Evolutionary conservation across 2,329 filamentous ascomycete genomes (phyloP), one percentile per base, ranked within the genome.

Genomic region (Bipolaris zeicola): DNA sequence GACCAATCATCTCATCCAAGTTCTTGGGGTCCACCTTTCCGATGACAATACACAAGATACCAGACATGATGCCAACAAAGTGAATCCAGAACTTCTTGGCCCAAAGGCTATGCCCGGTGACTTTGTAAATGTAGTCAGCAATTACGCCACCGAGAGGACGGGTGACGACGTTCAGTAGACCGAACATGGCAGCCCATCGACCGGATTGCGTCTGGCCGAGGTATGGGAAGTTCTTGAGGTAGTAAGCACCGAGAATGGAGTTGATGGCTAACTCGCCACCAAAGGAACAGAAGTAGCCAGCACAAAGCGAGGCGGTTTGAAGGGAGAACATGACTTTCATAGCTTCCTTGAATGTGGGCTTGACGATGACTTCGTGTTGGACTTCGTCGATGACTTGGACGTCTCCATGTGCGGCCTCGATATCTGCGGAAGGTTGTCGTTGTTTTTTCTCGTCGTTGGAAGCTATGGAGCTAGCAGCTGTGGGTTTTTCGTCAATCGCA

Each of bases 161-260:
- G 37, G 85, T 87, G 51, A 87, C 72, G 50, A 90, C 76, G 78
- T 92, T 92, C 63, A 91, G 82, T 52, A 92, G 87, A 24, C 89
- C 89, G 72, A 91, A 92, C 81, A 90, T 90, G 62, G 89, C 83
- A 1, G 89, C 89, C 82, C 87, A 87, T 54, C 81, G 79, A 5
- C 84, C 85, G 0, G 82, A 79, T 28, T 77, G 75, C 7, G 84
- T 86, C 53, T 86, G 82, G 11, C 78, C 77, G 54, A 87, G 81
- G 10, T 73, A 65, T 0, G 79, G 79, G 74, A 87, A 86, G 62
- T 85, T 84, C 46, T 80, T 73, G 28, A 78, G 72, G 70, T 87
- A 87, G 78, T 86, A 87, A 13, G 79, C 77, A 47, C 85, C 84
- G 1, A 88, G 79, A 60, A 86, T 80, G 49, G 81, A 83, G 77